Percentiles rank a stretch among this genome's conserved stretches.
Evolutionary conservation across 768 basidiomycete species (phyloP).

Genomic region (Tylopilus sp.): DNA sequence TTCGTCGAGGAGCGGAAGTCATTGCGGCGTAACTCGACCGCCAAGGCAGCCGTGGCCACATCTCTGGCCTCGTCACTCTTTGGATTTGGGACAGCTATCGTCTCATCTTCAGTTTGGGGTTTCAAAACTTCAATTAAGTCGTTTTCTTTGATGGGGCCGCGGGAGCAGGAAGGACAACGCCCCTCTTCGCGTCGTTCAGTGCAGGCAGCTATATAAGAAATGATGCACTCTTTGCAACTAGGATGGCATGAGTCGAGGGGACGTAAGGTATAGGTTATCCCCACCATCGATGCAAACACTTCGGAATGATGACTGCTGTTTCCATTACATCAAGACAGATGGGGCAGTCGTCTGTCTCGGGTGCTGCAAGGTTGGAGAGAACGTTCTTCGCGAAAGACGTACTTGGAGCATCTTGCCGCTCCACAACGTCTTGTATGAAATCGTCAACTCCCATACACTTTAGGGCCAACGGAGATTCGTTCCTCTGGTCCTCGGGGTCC

Average conservation of each 20-base stretch:
- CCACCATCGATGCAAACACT: constrained; percentile 76
- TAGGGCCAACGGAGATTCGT: constrained; percentile 30
- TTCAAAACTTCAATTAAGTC: constrained; percentile 64
- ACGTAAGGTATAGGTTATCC: background rate
- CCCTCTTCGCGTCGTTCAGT: constrained; percentile 68
- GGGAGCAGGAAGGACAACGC: constrained; percentile 75
- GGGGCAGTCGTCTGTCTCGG: constrained; percentile 67
- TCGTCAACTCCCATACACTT: constrained; percentile 53
- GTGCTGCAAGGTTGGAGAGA: constrained; percentile 50
- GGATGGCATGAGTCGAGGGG: background rate
- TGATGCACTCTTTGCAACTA: constrained; percentile 90
- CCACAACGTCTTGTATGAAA: constrained; percentile 53
- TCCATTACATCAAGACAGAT: constrained; percentile 82
- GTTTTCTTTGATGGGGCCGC: constrained; percentile 61
- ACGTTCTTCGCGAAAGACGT: constrained; percentile 61
- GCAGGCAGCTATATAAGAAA: constrained; percentile 65
- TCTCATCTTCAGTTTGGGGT: constrained; percentile 15
- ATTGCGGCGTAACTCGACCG: constrained; percentile 65
- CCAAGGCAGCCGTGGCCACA: constrained; percentile 30
- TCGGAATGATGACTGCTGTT: constrained; percentile 62
- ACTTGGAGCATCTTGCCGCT: constrained; percentile 27
- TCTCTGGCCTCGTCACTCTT: constrained; percentile 16
- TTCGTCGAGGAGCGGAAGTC: constrained; percentile 92
- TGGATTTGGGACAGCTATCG: background rate
- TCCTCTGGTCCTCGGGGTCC: constrained; percentile 40